These are phyloP conservation scores for Achaetomium macrosporum DNA, from an alignment of 2,329 filamentous ascomycete species.

Conservation along the genomic window DNA sequence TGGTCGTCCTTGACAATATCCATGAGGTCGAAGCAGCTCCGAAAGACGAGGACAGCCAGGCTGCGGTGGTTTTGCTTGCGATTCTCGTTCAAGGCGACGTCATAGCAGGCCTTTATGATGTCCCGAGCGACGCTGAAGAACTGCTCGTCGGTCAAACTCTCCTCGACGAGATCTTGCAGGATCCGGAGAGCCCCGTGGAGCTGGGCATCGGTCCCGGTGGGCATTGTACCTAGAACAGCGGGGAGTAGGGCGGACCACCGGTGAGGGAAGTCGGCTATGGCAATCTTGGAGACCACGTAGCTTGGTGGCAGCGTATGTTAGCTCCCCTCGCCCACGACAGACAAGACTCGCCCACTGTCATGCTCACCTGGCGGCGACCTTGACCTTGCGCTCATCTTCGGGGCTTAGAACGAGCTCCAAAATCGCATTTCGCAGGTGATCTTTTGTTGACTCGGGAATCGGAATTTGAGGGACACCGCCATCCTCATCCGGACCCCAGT, in stretches of 20 bases:
- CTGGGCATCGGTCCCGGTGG: conserved; percentile 68
- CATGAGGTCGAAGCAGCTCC: conserved; percentile 86
- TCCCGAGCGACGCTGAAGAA: conserved; percentile 87
- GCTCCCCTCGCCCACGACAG: conserved; percentile 2
- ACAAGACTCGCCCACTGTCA: not conserved
- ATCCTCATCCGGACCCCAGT: conserved; percentile 74
- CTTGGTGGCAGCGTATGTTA: conserved; percentile 31
- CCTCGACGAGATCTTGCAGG: conserved; percentile 83
- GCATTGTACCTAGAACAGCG: conserved; percentile 69
- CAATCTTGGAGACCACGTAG: conserved; percentile 85
- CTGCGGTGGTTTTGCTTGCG: conserved; percentile 73
- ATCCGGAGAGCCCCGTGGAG: conserved; percentile 87
- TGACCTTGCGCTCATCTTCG: conserved; percentile 77
- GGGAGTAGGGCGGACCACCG: conserved; percentile 89
- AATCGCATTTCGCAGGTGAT: conserved; percentile 64
- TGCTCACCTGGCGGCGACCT: conserved; percentile 74
- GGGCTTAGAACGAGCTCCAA: conserved; percentile 70
- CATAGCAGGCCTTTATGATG: conserved; percentile 76
- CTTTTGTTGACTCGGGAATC: conserved; percentile 68
- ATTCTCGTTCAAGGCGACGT: conserved; percentile 69
- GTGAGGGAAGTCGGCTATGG: conserved; percentile 86
- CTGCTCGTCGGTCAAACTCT: conserved; percentile 87
- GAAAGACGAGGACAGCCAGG: conserved; percentile 83
- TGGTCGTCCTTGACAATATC: conserved; percentile 96
- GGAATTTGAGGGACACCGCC: conserved; percentile 62